These are phyloP conservation scores for Yamadazyma spencermartinsiae DNA, from an alignment of 1,139 yeast genomes.

Conservation along the genomic window DNA sequence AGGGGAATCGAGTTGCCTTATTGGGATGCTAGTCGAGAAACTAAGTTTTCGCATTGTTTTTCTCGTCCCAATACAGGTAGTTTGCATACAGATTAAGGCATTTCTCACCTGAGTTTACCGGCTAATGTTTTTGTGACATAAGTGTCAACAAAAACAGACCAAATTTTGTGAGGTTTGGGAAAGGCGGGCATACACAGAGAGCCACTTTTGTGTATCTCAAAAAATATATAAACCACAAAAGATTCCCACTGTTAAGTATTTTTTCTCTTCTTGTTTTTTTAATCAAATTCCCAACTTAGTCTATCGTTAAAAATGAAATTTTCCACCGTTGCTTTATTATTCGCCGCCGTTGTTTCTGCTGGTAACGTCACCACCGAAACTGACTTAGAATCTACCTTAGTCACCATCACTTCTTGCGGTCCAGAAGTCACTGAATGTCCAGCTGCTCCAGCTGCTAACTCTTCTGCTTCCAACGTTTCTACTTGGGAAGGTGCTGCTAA, in stretches of 20 bases:
- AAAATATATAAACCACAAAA: conserved; percentile 1
- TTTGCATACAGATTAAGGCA: conserved; percentile 4
- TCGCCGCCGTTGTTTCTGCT: conserved; percentile 37
- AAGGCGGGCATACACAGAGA: neutral
- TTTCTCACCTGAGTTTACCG: neutral
- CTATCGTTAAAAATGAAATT: conserved; percentile 23
- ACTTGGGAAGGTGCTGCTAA: conserved; percentile 35
- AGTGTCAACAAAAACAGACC: conserved; percentile 3
- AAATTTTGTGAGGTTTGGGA: neutral
- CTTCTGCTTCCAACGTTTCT: conserved; percentile 34
- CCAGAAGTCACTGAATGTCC: conserved; percentile 44
- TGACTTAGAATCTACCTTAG: conserved; percentile 29
- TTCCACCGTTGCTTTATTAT: conserved; percentile 22
- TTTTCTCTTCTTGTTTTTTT: conserved; percentile 9
- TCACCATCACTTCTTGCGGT: conserved; percentile 45
- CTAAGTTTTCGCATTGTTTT: conserved; percentile 1
- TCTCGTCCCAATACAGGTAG: conserved; percentile 4
- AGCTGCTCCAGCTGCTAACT: conserved; percentile 28
- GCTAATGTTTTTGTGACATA: neutral
- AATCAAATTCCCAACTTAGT: conserved; percentile 17
- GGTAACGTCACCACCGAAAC: conserved; percentile 31
- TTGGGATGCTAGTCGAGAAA: neutral
- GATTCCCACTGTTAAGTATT: conserved; percentile 4
- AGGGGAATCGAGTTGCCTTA: conserved; percentile 1
- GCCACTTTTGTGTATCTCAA: conserved; percentile 1